Evolutionary conservation across 1,139 yeast genomes (phyloP).

Genomic region (Komagataea norvegica): DNA sequence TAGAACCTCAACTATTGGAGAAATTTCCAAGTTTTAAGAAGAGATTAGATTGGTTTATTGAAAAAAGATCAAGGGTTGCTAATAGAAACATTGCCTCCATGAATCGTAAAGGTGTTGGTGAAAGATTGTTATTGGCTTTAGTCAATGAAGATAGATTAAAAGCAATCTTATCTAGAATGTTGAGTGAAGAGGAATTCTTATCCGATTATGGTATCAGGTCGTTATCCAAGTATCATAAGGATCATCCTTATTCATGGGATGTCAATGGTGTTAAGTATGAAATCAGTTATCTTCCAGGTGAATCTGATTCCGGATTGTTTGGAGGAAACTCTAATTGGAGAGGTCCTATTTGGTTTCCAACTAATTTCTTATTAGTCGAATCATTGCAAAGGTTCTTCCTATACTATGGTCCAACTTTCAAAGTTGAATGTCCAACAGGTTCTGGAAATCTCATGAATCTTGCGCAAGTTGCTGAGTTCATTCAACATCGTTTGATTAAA

Average conservation of each 20-base stretch:
- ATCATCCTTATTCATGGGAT: constrained; percentile 82
- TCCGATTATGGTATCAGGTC: constrained; percentile 89
- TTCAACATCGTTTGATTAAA: constrained; percentile 82
- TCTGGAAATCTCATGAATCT: constrained; percentile 77
- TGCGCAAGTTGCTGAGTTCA: constrained; percentile 89
- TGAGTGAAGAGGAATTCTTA: constrained; percentile 85
- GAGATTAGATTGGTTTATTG: constrained; percentile 82
- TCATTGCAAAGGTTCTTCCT: constrained; percentile 84
- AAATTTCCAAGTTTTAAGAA: constrained; percentile 82
- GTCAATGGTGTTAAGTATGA: constrained; percentile 73
- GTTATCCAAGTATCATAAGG: constrained; percentile 79
- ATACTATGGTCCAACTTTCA: constrained; percentile 83
- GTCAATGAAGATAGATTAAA: constrained; percentile 78
- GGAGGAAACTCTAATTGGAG: constrained; percentile 98
- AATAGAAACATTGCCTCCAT: constrained; percentile 87
- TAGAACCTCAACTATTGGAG: constrained; percentile 80
- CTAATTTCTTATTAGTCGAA: constrained; percentile 82
- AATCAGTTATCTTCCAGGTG: constrained; percentile 86
- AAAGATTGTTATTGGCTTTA: constrained; percentile 73
- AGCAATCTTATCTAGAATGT: constrained; percentile 74
- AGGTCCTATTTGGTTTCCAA: constrained; percentile 99
- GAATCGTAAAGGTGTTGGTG: constrained; percentile 82
- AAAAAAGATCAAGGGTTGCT: constrained; percentile 68
- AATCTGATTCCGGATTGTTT: constrained; percentile 90
- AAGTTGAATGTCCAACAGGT: constrained; percentile 88